Conservation (phyloP, 2,329 filamentous ascomycete species). For the Xylaria sp. region DNA sequence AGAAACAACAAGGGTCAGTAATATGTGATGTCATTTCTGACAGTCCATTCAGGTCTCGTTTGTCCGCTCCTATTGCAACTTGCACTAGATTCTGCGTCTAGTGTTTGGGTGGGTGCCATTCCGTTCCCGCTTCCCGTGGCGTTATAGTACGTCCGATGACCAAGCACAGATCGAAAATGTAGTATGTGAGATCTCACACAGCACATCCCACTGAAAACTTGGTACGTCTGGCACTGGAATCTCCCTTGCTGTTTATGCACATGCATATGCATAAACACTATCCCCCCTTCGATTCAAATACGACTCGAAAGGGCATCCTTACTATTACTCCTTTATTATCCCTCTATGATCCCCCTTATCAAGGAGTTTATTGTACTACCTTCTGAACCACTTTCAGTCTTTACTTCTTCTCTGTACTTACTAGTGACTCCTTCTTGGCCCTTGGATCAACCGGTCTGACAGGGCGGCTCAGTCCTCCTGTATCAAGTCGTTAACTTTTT, state of each 20-base stretch:
- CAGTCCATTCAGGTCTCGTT: slow-evolving; percentile 27
- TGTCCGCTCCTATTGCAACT: slow-evolving; percentile 24
- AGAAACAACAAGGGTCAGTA: not conserved
- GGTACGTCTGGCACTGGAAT: slow-evolving; percentile 30
- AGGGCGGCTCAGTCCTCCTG: slow-evolving; percentile 19
- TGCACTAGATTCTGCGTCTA: slow-evolving; percentile 12
- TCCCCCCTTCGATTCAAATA: slow-evolving; percentile 31
- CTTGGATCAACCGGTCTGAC: slow-evolving; percentile 26
- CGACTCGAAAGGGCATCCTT: slow-evolving; percentile 29
- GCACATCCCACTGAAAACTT: slow-evolving; percentile 26
- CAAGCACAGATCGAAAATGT: slow-evolving; percentile 32
- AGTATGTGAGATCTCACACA: slow-evolving; percentile 37
- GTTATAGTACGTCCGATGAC: slow-evolving; percentile 32
- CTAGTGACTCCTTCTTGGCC: slow-evolving; percentile 28
- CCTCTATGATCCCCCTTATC: slow-evolving; percentile 32
- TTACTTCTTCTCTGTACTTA: slow-evolving; percentile 25
- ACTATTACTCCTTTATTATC: slow-evolving; percentile 37
- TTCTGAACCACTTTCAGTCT: slow-evolving; percentile 30
- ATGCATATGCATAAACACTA: slow-evolving; percentile 38
- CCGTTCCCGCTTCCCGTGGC: slow-evolving; percentile 35
- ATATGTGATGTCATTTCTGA: slow-evolving; percentile 25
- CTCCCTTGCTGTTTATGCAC: slow-evolving; percentile 42
- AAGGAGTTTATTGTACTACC: slow-evolving; percentile 32
- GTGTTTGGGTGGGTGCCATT: slow-evolving; percentile 38
- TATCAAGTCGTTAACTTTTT: slow-evolving; percentile 30